Evolutionary conservation across 73 alveolate genomes (phyloP), one percentile per base, ranked within the genome.

Genomic region (Paramecium primaurelia): DNA sequence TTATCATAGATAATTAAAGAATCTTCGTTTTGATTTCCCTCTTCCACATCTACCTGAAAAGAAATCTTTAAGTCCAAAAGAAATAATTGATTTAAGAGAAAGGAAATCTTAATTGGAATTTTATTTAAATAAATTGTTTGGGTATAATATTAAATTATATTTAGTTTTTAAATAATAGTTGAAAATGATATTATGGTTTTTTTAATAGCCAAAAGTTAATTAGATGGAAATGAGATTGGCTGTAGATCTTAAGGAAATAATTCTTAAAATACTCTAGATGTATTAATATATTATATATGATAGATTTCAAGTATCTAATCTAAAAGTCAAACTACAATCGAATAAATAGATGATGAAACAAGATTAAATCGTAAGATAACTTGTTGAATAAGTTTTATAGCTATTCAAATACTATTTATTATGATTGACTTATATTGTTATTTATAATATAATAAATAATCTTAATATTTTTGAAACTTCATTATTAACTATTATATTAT

Each of bases 191-290:
- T 75, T 0, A 75, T 75, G 88, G 60, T 37, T 4, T 75, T 37
- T 45, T 75, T 75, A 14, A 75, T 75, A 14, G 58, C 60, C n/a
- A 75, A 75, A 37, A 75, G 88, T 10, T 11, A 75, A 38, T 11
- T 75, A 8, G 88, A 75, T 75, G 88, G 88, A 37, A 75, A 75
- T 75, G 88, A 75, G 40, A 40, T 75, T 12, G 88, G 88, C 25
- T 75, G 88, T 75, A 75, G 42, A 4, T 75, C 88, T 2, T 8
- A 75, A 45, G 69, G 69, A 54, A 54, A 1, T 22, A 22, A 22
- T 37, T 36, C 40, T 10, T 10, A 73, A 38, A 37, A 32, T 30
- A 73, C 64, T 4, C 18, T 73, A n/a, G 87, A 73, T 30, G 47
- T 30, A 30, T 8, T 44, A 37, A 6, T 34, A 22, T 22, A 30